Evolutionary conservation across 2,329 filamentous ascomycete genomes (phyloP).

Genomic region (Calonectria crousiana): DNA sequence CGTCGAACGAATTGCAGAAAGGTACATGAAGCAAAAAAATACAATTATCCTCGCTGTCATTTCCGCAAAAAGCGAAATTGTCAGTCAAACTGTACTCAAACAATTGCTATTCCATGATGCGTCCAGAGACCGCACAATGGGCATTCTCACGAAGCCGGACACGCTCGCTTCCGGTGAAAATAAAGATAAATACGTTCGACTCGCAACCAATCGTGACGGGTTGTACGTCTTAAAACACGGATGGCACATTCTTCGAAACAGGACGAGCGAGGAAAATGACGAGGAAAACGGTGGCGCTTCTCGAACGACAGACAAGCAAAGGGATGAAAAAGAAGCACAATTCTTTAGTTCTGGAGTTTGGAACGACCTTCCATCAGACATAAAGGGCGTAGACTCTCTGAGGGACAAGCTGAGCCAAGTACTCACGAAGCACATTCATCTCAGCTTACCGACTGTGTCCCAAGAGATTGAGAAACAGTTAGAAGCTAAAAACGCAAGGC

Average conservation of each 20-base stretch:
- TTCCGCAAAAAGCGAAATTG: background rate
- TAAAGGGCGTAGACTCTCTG: conserved; percentile 46
- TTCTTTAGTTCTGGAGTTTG: conserved; percentile 47
- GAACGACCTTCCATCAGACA: conserved; percentile 41
- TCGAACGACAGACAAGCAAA: background rate
- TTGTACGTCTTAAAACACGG: conserved; percentile 51
- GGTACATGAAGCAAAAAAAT: background rate
- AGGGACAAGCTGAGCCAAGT: conserved; percentile 48
- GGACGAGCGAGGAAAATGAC: conserved; percentile 46
- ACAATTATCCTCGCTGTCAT: background rate
- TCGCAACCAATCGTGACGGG: conserved; percentile 43
- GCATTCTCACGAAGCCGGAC: conserved; percentile 11
- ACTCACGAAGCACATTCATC: conserved; percentile 40
- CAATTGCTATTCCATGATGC: conserved; percentile 17
- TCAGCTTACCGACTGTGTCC: conserved; percentile 32
- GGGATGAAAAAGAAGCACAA: conserved; percentile 44
- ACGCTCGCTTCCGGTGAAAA: background rate
- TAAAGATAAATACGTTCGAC: conserved; percentile 47
- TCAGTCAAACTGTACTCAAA: conserved; percentile 44
- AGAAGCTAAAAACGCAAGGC: background rate
- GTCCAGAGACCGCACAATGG: conserved; percentile 2
- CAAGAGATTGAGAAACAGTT: background rate
- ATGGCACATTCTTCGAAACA: conserved; percentile 66
- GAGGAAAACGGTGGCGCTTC: background rate
- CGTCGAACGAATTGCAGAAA: background rate